Evolutionary conservation across 2,329 filamentous ascomycete genomes (phyloP).

Genomic region (Penicillium occitanis): DNA sequence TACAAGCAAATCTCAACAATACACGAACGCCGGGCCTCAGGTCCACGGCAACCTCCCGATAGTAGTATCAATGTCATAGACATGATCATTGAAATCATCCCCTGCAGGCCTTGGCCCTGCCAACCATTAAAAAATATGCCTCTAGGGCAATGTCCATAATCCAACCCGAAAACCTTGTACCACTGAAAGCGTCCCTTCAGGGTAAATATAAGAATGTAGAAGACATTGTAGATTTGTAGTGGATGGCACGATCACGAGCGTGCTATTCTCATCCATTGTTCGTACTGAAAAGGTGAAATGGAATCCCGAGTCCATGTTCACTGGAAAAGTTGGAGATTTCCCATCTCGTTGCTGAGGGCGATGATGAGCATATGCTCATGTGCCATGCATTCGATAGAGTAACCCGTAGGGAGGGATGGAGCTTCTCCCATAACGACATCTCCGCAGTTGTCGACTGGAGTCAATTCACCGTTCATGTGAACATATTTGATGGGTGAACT

Average conservation of each 20-base stretch:
- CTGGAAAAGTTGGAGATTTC: not conserved
- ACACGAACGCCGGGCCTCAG: slow-evolving; percentile 17
- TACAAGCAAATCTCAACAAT: slow-evolving; percentile 1
- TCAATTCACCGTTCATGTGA: slow-evolving; percentile 12
- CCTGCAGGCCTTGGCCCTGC: slow-evolving; percentile 3
- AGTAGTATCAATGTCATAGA: slow-evolving; percentile 1
- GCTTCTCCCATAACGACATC: slow-evolving; percentile 21
- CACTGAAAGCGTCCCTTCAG: slow-evolving; percentile 15
- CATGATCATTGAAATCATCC: not conserved
- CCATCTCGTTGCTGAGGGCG: slow-evolving; percentile 8
- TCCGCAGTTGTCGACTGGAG: slow-evolving; percentile 13
- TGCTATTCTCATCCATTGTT: slow-evolving; percentile 14
- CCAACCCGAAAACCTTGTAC: slow-evolving; percentile 18
- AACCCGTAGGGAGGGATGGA: not conserved
- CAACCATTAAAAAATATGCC: slow-evolving; percentile 1
- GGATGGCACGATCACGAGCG: slow-evolving; percentile 19
- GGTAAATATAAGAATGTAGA: not conserved
- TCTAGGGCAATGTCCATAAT: slow-evolving; percentile 13
- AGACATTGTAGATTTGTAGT: not conserved
- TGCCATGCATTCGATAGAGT: not conserved
- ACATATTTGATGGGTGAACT: slow-evolving; percentile 8
- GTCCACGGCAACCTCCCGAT: slow-evolving; percentile 19
- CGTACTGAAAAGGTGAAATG: not conserved
- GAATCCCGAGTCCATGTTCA: slow-evolving; percentile 19
- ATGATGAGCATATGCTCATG: slow-evolving; percentile 14